These are phyloP conservation scores for Reutealis trisperma DNA, from an alignment of 345 rosid species.

Conservation along the genomic window DNA sequence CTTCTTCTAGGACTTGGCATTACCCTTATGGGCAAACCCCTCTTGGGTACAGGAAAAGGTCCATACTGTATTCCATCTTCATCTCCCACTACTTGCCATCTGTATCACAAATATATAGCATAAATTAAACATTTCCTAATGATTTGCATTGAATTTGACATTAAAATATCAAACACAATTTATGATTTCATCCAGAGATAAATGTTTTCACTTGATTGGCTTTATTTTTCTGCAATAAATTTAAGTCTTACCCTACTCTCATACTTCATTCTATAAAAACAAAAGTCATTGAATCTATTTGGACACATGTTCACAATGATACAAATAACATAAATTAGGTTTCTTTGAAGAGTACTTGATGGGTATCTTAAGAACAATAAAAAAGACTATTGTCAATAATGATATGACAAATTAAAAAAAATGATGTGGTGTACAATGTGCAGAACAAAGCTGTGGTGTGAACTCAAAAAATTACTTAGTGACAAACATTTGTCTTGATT, in stretches of 20 bases:
- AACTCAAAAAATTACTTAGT: neutral
- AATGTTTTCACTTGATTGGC: too few species aligned
- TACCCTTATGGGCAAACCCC: slow-evolving; percentile 75
- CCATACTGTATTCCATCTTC: slow-evolving; percentile 86
- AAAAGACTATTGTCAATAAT: too few species aligned
- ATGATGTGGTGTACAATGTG: slow-evolving; percentile 23
- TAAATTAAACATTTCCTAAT: too few species aligned
- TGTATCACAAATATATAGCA: slow-evolving; percentile 18
- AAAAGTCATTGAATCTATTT: neutral
- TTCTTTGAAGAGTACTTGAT: neutral
- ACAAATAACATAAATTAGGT: neutral
- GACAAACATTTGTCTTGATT: slow-evolving; percentile 2
- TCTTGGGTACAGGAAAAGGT: slow-evolving; percentile 90
- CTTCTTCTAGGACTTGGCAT: slow-evolving; percentile 39
- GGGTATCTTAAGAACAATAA: too few species aligned
- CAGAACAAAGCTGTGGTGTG: slow-evolving; percentile 30
- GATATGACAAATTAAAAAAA: neutral
- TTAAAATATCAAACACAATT: too few species aligned
- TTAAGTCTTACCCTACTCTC: too few species aligned
- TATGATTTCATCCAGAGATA: too few species aligned
- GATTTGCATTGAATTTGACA: too few species aligned
- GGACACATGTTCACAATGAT: neutral
- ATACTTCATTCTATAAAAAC: too few species aligned
- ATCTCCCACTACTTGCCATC: slow-evolving; percentile 76
- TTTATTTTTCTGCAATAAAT: too few species aligned